A percentile compares a stretch with the other conserved stretches of the same genome.
These are phyloP conservation scores for Saccharomycopsis fibuligera DNA, from an alignment of 805 yeast genomes.

Conservation along the genomic window DNA sequence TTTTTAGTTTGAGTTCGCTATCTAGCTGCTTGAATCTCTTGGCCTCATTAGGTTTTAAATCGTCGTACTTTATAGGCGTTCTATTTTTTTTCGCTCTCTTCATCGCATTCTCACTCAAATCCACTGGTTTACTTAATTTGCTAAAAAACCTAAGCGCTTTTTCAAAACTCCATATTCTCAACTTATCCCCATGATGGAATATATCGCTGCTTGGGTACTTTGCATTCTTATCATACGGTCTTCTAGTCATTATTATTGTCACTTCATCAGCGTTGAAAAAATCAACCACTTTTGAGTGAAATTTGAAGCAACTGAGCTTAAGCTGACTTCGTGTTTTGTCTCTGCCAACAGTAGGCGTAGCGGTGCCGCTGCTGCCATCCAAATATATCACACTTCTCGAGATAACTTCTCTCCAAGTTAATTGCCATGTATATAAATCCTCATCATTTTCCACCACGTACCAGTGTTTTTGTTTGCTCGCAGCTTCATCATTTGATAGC, in stretches of 20 bases:
- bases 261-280: conserved; percentile 53
- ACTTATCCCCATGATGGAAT: conserved; percentile 46
- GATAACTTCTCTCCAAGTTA: conserved; percentile 58
- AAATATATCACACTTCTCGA: conserved; percentile 53
- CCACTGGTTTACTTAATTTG: conserved; percentile 37
- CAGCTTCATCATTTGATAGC: too few species aligned
- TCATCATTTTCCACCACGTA: not conserved
- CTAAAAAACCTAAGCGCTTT: conserved; percentile 75
- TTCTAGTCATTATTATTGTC: conserved; percentile 73
- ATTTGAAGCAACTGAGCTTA: conserved; percentile 29
- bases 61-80: conserved; percentile 1
- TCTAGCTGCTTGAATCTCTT: conserved; percentile 6
- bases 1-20: not conserved
- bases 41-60: conserved; percentile 12
- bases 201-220: conserved; percentile 52
- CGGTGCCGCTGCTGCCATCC: conserved; percentile 37
- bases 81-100: not conserved
- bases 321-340: conserved; percentile 26
- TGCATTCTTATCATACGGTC: conserved; percentile 38
- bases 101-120: not conserved
- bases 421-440: conserved; percentile 43
- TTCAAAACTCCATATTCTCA: conserved; percentile 84
- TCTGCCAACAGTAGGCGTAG: conserved; percentile 14
- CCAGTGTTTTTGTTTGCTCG: too few species aligned
- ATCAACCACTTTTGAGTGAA: conserved; percentile 52